Percentiles rank a stretch among this genome's conserved stretches.
Conservation (phyloP, 352 stramenopile genomes). For the Phytopythium cucurbitacearum region DNA sequence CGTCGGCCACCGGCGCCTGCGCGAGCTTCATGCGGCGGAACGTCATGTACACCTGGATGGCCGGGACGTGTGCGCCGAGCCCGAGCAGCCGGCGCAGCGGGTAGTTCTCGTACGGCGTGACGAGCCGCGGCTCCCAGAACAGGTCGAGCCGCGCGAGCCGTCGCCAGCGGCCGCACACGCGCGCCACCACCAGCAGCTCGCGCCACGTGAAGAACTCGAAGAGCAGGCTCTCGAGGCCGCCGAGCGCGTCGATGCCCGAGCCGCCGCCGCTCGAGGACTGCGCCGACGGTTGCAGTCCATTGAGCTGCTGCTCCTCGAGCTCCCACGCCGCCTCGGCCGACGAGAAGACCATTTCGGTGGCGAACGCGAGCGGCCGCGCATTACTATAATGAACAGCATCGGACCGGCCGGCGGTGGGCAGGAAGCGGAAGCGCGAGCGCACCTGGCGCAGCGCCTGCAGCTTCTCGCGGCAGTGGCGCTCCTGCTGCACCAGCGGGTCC, state of each 20-base stretch:
- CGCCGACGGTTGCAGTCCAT: neutral
- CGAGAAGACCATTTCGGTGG: constrained; percentile 53
- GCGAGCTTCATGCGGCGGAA: constrained; percentile 45
- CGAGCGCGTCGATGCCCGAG: constrained; percentile 45
- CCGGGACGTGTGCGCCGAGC: constrained; percentile 34
- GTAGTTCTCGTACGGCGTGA: constrained; percentile 57
- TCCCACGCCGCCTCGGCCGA: constrained; percentile 17
- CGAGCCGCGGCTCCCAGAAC: constrained; percentile 64
- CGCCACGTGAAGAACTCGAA: constrained; percentile 46
- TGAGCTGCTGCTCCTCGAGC: neutral
- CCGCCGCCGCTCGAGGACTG: neutral
- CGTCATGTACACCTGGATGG: constrained; percentile 74
- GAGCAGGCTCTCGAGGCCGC: constrained; percentile 55
- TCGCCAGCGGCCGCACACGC: constrained; percentile 57
- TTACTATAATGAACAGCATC: too few species aligned
- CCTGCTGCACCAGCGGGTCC: constrained; percentile 56
- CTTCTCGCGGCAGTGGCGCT: constrained; percentile 52
- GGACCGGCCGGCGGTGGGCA: constrained; percentile 1
- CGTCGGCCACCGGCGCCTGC: constrained; percentile 12
- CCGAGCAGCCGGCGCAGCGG: constrained; percentile 56
- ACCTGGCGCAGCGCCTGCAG: constrained; percentile 49
- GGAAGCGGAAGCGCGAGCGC: constrained; percentile 43
- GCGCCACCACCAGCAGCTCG: constrained; percentile 41
- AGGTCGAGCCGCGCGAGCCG: constrained; percentile 44
- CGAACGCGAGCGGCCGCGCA: constrained; percentile 35